Conservation (phyloP, 2,329 filamentous ascomycete species). For the Trichoderma lentiforme region DNA sequence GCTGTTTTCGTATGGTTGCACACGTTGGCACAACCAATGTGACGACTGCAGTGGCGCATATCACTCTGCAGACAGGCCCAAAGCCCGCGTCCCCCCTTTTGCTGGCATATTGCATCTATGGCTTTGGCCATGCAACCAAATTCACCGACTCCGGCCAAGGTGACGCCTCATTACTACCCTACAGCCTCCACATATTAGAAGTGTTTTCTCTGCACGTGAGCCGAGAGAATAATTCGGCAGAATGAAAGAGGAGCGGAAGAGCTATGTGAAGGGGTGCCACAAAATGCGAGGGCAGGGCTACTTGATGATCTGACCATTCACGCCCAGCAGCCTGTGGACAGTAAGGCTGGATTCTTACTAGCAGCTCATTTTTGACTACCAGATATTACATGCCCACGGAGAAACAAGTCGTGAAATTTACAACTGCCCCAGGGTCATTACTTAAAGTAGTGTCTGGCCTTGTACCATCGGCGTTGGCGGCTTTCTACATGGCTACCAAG, state of each 20-base stretch:
- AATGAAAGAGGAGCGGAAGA: background rate
- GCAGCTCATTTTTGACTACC: background rate
- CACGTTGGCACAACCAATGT: background rate
- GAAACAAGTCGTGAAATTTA: background rate
- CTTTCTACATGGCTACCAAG: background rate
- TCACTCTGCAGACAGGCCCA: background rate
- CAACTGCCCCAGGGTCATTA: background rate
- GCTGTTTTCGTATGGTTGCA: background rate
- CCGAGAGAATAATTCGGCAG: background rate
- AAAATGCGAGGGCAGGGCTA: background rate
- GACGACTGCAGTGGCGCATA: slow-evolving; percentile 6
- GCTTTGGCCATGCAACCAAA: background rate
- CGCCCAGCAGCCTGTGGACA: background rate
- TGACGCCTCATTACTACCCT: background rate
- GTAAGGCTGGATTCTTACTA: background rate
- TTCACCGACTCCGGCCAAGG: slow-evolving; percentile 1
- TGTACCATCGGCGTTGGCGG: background rate
- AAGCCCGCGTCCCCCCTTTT: background rate
- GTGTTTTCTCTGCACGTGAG: background rate
- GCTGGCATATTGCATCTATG: background rate
- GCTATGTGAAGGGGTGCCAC: background rate
- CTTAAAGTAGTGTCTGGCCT: background rate
- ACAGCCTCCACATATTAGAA: background rate
- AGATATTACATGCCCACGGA: background rate
- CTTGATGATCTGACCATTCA: background rate